Evolutionary conservation across 176 grass and related monocot genomes (phyloP).

Genomic region (Bothriochloa decipiens): DNA sequence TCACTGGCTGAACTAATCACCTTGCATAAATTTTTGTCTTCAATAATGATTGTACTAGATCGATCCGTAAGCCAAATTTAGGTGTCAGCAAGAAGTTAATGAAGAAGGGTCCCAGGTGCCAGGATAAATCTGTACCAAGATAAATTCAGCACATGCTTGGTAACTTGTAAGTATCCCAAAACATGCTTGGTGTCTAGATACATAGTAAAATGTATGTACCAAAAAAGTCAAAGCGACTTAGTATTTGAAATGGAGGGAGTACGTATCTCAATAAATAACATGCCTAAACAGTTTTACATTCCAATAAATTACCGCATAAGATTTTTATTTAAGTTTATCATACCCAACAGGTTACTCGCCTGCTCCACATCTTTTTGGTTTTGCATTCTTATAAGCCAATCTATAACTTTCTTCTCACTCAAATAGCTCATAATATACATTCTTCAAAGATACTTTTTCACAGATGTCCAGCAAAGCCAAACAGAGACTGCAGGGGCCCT

Average conservation of each 20-base stretch:
- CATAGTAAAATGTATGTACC: too few relatives aligned
- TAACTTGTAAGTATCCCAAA: conserved; percentile 4
- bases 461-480: background rate
- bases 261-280: background rate
- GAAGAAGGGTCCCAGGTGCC: conserved; percentile 26
- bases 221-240: too few relatives aligned
- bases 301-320: background rate
- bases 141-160: conserved; percentile 40
- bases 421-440: background rate
- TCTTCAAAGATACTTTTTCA: background rate
- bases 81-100: background rate
- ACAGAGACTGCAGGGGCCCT: background rate
- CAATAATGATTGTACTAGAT: background rate
- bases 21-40: background rate
- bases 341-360: background rate
- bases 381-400: background rate
- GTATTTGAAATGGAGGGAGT: too few relatives aligned
- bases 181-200: conserved; percentile 35
- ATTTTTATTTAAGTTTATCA: background rate
- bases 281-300: conserved; percentile 15
- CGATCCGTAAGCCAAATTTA: background rate
- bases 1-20: too few relatives aligned
- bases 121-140: conserved; percentile 27
- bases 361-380: background rate
- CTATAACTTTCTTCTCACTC: background rate